These are phyloP conservation scores for Avicennia marina DNA, from an alignment of 257 asterid species.

Conservation along the genomic window DNA sequence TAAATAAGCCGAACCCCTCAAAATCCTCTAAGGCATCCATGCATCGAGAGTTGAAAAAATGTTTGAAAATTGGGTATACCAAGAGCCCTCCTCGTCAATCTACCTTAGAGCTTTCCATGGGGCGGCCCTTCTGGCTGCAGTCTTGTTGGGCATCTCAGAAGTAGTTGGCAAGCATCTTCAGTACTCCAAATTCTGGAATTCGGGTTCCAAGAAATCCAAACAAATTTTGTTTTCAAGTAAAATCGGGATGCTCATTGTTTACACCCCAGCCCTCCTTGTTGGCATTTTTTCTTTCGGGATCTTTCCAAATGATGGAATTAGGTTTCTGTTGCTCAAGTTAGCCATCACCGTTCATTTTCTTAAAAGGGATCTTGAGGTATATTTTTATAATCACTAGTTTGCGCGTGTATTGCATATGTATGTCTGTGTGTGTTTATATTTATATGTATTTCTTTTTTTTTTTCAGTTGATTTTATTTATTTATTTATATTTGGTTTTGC, in stretches of 20 bases:
- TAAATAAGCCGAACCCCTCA: too few species aligned
- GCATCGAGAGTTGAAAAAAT: too few species aligned
- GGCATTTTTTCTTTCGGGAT: slow-evolving; percentile 41
- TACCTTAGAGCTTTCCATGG: slow-evolving; percentile 31
- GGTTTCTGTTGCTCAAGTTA: slow-evolving; percentile 53
- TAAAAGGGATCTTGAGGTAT: slow-evolving; percentile 82
- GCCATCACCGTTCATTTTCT: slow-evolving; percentile 58
- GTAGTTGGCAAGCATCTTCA: slow-evolving; percentile 52
- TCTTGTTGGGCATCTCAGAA: slow-evolving; percentile 37
- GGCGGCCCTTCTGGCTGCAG: slow-evolving; percentile 18
- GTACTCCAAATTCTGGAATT: slow-evolving; percentile 65
- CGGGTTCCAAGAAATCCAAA: slow-evolving; percentile 18
- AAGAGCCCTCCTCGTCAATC: slow-evolving; percentile 30
- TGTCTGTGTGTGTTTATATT: too few species aligned
- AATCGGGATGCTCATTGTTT: slow-evolving; percentile 54
- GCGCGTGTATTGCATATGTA: too few species aligned
- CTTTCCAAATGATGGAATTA: slow-evolving; percentile 28
- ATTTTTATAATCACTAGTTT: too few species aligned
- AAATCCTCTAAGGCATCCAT: too few species aligned
- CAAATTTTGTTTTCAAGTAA: slow-evolving; percentile 33
- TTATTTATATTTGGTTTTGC: too few species aligned
- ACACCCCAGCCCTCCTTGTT: slow-evolving; percentile 63
- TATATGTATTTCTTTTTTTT: too few species aligned
- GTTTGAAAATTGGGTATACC: slow-evolving; percentile 16
- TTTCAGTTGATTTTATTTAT: too few species aligned